Conservation (phyloP, 2,329 filamentous ascomycete species). For the Fusarium sp. region DNA sequence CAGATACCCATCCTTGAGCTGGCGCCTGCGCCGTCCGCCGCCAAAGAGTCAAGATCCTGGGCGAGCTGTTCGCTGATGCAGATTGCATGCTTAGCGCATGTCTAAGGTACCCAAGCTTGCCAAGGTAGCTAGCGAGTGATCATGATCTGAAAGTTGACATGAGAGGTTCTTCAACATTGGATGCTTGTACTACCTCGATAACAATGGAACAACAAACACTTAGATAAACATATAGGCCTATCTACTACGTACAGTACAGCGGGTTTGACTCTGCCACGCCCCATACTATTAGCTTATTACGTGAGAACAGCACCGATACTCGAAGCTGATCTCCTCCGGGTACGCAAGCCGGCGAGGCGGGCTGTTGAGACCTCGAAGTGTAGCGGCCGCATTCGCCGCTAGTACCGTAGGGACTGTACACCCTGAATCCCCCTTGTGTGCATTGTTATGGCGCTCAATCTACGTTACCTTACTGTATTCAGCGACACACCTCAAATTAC, state of each 20-base stretch:
- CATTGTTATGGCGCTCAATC: not conserved
- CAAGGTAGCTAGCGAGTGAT: not conserved
- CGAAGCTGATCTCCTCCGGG: not conserved
- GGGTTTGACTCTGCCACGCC: not conserved
- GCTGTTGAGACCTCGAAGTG: not conserved
- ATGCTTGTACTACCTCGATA: not conserved
- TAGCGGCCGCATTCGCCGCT: not conserved
- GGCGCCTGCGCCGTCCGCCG: slow-evolving; percentile 2
- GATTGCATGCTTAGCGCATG: slow-evolving; percentile 5
- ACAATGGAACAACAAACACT: not conserved
- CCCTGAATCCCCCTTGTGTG: not conserved
- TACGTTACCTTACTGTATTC: slow-evolving; percentile 13
- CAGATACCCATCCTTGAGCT: slow-evolving; percentile 21
- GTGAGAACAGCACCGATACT: slow-evolving; percentile 2
- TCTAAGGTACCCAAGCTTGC: too few relatives aligned
- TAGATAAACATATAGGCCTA: not conserved
- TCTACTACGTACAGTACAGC: not conserved
- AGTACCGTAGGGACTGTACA: not conserved
- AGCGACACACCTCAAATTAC: slow-evolving; percentile 13
- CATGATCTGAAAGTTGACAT: not conserved
- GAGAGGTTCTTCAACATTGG: not conserved
- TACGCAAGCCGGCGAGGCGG: not conserved
- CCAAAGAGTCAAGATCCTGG: slow-evolving; percentile 17
- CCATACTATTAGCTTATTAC: not conserved
- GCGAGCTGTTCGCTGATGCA: not conserved